Percentiles rank a stretch among this genome's conserved stretches.
Evolutionary conservation across 2,329 filamentous ascomycete species (phyloP).

Genomic region (Aspergillus tubingensis): DNA sequence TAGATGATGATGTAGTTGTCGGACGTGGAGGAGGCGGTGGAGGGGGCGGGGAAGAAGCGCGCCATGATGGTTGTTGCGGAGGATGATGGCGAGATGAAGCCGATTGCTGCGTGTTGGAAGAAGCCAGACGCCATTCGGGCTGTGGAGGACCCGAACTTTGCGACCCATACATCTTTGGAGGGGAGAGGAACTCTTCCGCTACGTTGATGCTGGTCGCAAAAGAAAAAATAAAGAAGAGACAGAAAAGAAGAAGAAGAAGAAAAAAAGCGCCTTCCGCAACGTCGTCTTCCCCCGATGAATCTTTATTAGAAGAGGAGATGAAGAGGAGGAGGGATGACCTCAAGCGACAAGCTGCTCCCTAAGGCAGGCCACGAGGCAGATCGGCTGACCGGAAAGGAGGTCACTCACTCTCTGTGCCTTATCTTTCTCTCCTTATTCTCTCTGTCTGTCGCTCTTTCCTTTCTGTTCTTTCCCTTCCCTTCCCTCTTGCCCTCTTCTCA

Average conservation of each 20-base stretch:
- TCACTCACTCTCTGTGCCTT: too few species aligned
- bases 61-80: conserved; percentile 26
- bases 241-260: too few species aligned
- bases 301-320: neutral
- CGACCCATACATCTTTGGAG: conserved; percentile 36
- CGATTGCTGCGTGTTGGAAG: conserved; percentile 17
- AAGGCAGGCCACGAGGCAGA: neutral
- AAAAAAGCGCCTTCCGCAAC: too few species aligned
- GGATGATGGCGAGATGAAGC: conserved; percentile 7
- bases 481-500: neutral
- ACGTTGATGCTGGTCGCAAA: neutral
- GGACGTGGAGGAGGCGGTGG: conserved; percentile 28
- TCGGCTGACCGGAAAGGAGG: neutral
- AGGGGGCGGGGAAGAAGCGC: conserved; percentile 24
- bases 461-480: too few species aligned
- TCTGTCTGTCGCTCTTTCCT: neutral
- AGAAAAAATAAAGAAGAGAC: too few species aligned
- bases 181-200: too few species aligned
- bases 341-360: neutral
- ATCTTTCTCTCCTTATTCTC: neutral
- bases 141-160: conserved; percentile 32
- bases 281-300: neutral
- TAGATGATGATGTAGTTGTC: conserved; percentile 5
- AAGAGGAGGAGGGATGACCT: neutral
- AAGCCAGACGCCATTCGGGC: conserved; percentile 43